Percentiles rank a stretch among this genome's conserved stretches.
Conservation (phyloP, 2,329 filamentous ascomycete species). For the Neurospora sp. region DNA sequence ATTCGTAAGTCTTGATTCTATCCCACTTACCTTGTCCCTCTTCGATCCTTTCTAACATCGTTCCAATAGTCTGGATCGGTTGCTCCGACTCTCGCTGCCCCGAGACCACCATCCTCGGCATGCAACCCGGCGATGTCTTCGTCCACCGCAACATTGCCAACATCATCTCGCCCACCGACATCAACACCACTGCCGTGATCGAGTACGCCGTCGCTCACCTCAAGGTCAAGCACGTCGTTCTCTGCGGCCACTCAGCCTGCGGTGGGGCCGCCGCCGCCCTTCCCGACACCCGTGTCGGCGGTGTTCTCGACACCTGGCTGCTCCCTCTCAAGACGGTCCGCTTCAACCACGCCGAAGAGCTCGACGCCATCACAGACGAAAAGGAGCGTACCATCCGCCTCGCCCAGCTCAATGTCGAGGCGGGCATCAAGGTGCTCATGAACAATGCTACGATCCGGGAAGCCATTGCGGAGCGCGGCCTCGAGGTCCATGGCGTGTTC, state of each 20-base stretch:
- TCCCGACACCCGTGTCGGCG: slow-evolving; percentile 35
- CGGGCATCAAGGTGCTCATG: slow-evolving; percentile 57
- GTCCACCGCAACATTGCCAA: slow-evolving; percentile 89
- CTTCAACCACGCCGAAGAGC: slow-evolving; percentile 40
- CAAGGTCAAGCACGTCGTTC: slow-evolving; percentile 60
- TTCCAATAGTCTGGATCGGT: slow-evolving; percentile 61
- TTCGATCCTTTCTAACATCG: background rate
- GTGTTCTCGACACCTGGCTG: slow-evolving; percentile 47
- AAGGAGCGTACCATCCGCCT: slow-evolving; percentile 49
- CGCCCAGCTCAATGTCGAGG: slow-evolving; percentile 67
- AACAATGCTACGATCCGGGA: slow-evolving; percentile 60
- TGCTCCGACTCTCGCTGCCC: slow-evolving; percentile 81
- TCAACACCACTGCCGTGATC: slow-evolving; percentile 66
- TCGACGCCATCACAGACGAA: slow-evolving; percentile 43
- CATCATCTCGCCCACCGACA: slow-evolving; percentile 64
- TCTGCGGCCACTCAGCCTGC: slow-evolving; percentile 61
- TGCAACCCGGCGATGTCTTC: slow-evolving; percentile 77
- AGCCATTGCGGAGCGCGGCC: slow-evolving; percentile 58
- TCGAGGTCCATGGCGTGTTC: slow-evolving; percentile 69
- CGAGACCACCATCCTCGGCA: slow-evolving; percentile 70
- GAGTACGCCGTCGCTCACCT: slow-evolving; percentile 69
- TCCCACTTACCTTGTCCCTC: background rate
- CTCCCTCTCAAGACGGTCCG: slow-evolving; percentile 38
- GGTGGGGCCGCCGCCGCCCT: slow-evolving; percentile 56
- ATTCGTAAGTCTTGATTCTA: slow-evolving; percentile 37